Evolutionary conservation across 495 filamentous ascomycete species (phyloP), one percentile per base, ranked within the genome.

Genomic region (Xylona heveae): DNA sequence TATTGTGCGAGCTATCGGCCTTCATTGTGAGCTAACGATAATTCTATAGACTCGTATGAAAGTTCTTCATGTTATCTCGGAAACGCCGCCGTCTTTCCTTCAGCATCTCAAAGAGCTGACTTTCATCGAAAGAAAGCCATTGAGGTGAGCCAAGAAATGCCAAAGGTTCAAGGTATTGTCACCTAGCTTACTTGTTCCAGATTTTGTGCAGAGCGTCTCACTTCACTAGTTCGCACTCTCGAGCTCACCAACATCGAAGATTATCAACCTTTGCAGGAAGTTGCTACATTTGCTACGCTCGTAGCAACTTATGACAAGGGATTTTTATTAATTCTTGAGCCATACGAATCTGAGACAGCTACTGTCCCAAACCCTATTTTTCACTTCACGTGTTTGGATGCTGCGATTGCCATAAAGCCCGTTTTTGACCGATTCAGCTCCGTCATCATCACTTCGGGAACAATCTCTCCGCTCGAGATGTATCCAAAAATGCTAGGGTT

Each of bases 401-500:
- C 90, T 10, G 88, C 90, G 3, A 99, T 99, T 38, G 90, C 90
- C 28, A 95, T 99, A 50, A 92, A 84, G 44, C 90, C 90, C 1
- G 83, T 99, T 6, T 90, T 95, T 46, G 88, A 99, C 34, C 74
- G 90, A 21, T 99, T 99, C 51, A 77, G 72, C 45, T 94, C 90
- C 5, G 90, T 99, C 34, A 84, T 99, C 51, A 94, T 99, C 50
- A 99, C 90, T 4, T 95, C 90, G 0, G 90, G 90, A 13, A 99
- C 90, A 3, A 75, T 99, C 31, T 94, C 88, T 0, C 90, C 90
- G 0, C 51, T 99, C 3, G 90, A 99, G 49, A 95, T 99, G 83
- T 99, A 95, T 48, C 90, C 90, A 0, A 93, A 92, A 43, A 94
- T 99, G 88, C 70, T 99, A 6, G 77, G 74, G 26, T 99, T 99